Evolutionary conservation across 176 grass and related monocot genomes (phyloP).

Genomic region (Ensete ventricosum): DNA sequence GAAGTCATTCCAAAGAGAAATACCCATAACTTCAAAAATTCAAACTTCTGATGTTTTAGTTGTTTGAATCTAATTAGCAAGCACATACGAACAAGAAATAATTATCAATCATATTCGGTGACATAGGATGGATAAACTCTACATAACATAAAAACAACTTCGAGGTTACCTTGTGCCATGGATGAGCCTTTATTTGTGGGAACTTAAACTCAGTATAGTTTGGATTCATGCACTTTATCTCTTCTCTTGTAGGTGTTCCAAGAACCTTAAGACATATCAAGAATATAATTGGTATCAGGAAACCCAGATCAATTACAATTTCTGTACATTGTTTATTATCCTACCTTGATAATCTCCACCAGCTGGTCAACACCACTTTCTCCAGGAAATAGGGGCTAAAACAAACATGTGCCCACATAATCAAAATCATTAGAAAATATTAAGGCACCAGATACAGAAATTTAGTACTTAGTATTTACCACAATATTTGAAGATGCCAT

Average conservation of each 20-base stretch:
- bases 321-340: slow-evolving; percentile 10
- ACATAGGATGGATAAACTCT: background rate
- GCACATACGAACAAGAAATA: background rate
- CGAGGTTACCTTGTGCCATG: slow-evolving; percentile 86
- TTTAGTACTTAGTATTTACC: background rate
- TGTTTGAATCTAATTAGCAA: background rate
- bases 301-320: background rate
- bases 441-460: background rate
- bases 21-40: background rate
- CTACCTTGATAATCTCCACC: slow-evolving; percentile 96
- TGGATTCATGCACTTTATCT: slow-evolving; percentile 99
- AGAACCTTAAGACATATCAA: slow-evolving; percentile 51
- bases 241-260: slow-evolving; percentile 97
- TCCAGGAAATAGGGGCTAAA: slow-evolving; percentile 92
- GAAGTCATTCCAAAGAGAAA: background rate
- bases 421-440: background rate
- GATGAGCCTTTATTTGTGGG: slow-evolving; percentile 98
- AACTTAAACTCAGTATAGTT: slow-evolving; percentile 96
- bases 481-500: background rate
- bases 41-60: background rate
- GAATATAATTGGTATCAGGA: slow-evolving; percentile 28
- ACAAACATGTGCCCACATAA: slow-evolving; percentile 17
- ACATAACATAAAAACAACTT: background rate
- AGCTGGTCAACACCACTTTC: slow-evolving; percentile 98
- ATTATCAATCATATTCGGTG: background rate